Base-by-base conservation (phyloP, 768 basidiomycete genomes). In the Candolleomyces aberdarensis region DNA sequence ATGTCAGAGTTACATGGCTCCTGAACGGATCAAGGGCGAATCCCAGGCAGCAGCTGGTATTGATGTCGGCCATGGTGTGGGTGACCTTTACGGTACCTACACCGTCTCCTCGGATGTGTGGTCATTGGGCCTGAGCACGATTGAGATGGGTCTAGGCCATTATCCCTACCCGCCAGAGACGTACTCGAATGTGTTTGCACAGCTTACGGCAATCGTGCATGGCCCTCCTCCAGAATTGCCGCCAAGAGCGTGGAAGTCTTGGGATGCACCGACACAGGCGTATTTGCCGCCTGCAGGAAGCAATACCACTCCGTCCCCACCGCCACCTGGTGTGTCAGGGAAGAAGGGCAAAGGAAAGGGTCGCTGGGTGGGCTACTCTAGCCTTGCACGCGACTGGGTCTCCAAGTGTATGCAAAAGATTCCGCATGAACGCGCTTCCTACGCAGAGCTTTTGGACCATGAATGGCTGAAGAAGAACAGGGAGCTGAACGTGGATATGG, bases 1-100 rank as follows among this genome's bases (percentile, higher is more conserved):
- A 7, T 99, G 97, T 71, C 97, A 99, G 73, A 90, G 87, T 62
- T 99, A 99, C 74, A 98, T 99, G 95, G 96, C 96, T 92, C 97
- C 96, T 43, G 96, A 99, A 70, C 88, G 97, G 31, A 98, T 99
- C 70, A 89, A 92, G 70, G 95, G 96, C 58, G 96, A 97, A 74
- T 94, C 92, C 0, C 87, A 88, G 68, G 60, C 50, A 1, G 57
- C n/a, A n/a, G 62, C 26, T 8, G 46, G 11, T 26, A 46, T 31
- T 41, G 60, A 51, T 29, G 59, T 55, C 9, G 32, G 22, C 11
- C 36, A 36, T 7, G 36, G 36, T 36, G 36, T 36, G 36, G 36
- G 36, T 36, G 36, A 91, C 69, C 87, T 89, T 59, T 77, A 90
- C 52, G 87, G 89, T 36, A 92, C 94, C 4, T 99, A 99, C 75